Conservation (phyloP, 2,329 filamentous ascomycete genomes). For the Calonectria leucothoes region DNA sequence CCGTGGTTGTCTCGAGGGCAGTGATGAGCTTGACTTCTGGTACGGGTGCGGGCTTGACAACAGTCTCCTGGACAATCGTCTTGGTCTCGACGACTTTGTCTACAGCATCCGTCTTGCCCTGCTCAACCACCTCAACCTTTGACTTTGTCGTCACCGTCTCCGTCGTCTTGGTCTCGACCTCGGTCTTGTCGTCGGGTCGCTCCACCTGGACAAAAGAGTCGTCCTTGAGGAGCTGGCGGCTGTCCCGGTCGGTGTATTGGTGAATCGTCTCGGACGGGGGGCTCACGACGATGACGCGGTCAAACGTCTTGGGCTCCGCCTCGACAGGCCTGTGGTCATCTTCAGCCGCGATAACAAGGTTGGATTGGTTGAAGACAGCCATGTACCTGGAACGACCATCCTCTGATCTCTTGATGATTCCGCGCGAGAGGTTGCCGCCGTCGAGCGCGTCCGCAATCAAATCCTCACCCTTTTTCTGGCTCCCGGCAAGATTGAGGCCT, state of each 20-base stretch:
- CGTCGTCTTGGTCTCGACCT: not conserved
- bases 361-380: slow-evolving; percentile 13
- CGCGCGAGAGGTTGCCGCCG: not conserved
- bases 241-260: not conserved
- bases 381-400: slow-evolving; percentile 9
- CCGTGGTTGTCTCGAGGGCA: not conserved
- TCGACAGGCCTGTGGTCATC: slow-evolving; percentile 3
- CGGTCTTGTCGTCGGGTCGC: not conserved
- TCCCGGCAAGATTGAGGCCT: not conserved
- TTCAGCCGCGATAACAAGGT: slow-evolving; percentile 6
- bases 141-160: not conserved
- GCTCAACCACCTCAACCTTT: not conserved
- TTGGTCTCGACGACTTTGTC: not conserved
- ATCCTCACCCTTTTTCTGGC: not conserved
- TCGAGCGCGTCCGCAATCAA: not conserved
- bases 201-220: not conserved
- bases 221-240: not conserved
- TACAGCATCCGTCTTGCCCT: not conserved
- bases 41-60: not conserved
- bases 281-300: slow-evolving; percentile 5
- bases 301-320: slow-evolving; percentile 1
- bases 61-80: not conserved
- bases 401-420: not conserved
- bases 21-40: not conserved
- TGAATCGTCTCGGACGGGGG: not conserved